Percentiles rank a stretch among this genome's conserved stretches.
Evolutionary conservation across 106 monocot species (phyloP).

Genomic region (Hemerocallis citrina): DNA sequence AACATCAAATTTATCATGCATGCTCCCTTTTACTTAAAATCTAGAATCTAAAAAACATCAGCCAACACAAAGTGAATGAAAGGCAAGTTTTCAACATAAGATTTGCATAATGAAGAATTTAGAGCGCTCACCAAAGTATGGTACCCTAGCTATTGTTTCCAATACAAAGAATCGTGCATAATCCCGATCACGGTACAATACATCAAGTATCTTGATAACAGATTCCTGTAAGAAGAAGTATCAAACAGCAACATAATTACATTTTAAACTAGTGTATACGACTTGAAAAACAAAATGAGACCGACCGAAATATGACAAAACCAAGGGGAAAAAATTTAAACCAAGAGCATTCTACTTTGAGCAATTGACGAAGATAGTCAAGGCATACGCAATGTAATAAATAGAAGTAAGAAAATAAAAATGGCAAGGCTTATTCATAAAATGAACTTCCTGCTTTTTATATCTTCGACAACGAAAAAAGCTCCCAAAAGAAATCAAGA

Average conservation of each 20-base stretch:
- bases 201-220: constrained; percentile 64
- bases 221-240: constrained; percentile 48
- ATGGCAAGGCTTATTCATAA: too few species aligned
- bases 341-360: constrained; percentile 2
- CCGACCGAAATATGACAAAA: not conserved
- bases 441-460: too few species aligned
- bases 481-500: too few species aligned
- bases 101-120: not conserved
- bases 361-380: not conserved
- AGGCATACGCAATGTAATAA: not conserved
- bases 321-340: not conserved
- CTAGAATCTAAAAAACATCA: not conserved
- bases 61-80: not conserved
- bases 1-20: not conserved
- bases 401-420: not conserved
- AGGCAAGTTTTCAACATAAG: not conserved
- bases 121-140: constrained; percentile 78
- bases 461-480: too few species aligned
- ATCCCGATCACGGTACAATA: constrained; percentile 64
- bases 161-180: constrained; percentile 95
- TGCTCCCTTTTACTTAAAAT: not conserved
- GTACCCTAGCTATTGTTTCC: constrained; percentile 97
- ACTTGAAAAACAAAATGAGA: not conserved
- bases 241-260: not conserved
- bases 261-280: not conserved